phyloP scores from a whole-genome alignment of 306 rosid genomes.

The Lathyrus sativus region DNA sequence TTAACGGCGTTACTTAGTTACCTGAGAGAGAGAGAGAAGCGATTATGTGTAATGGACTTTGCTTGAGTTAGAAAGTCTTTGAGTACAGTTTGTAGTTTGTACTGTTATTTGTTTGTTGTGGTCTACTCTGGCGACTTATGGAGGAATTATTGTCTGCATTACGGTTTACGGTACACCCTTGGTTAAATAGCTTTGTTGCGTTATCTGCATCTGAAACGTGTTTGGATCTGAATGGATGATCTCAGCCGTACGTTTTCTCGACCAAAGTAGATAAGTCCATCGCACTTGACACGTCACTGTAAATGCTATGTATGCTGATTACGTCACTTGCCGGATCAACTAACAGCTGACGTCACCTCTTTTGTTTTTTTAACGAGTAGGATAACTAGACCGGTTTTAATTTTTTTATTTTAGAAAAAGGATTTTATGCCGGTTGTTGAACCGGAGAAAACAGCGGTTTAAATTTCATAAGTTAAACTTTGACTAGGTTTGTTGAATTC shows the following conservation, averaged over 20 bases:
- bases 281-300: conserved; percentile 32
- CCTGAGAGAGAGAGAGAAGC: conserved; percentile 19
- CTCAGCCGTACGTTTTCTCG: conserved; percentile 45
- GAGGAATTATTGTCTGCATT: conserved; percentile 37
- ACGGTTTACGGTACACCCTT: no score
- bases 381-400: no score
- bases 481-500: no score
- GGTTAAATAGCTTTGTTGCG: no score
- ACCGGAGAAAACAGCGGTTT: no score
- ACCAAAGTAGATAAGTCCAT: neutral
- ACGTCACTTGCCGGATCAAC: conserved; percentile 29
- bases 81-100: conserved; percentile 30
- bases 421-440: no score
- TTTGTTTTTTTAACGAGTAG: neutral
- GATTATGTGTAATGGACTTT: conserved; percentile 23
- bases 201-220: neutral
- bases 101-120: conserved; percentile 12
- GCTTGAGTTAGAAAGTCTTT: conserved; percentile 28
- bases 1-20: conserved; percentile 13
- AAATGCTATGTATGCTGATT: conserved; percentile 9
- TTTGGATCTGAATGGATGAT: conserved; percentile 20
- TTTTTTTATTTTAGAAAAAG: no score
- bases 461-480: no score
- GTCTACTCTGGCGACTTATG: conserved; percentile 62
- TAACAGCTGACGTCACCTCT: conserved; percentile 26